phyloP scores from a whole-genome alignment of 352 stramenopile genomes.

The Phytophthora uliginosa region DNA sequence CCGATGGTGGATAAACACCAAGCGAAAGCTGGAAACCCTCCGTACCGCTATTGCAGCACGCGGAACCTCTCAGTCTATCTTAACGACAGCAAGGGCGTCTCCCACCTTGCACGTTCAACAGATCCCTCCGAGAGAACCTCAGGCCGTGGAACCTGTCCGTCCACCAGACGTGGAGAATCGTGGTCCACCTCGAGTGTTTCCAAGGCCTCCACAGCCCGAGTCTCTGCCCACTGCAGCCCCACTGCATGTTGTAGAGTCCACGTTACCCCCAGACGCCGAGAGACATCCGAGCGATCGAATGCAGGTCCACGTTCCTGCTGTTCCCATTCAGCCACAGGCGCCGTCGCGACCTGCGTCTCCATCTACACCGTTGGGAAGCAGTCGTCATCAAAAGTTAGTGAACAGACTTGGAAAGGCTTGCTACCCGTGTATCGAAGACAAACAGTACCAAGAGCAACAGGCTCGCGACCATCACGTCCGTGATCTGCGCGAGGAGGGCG shows the following conservation, averaged over 20 bases:
- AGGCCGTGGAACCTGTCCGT: slow-evolving; percentile 22
- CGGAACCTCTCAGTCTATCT: slow-evolving; percentile 7
- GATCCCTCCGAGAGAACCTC: slow-evolving; percentile 31
- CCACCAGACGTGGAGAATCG: slow-evolving; percentile 22
- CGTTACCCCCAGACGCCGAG: slow-evolving; percentile 25
- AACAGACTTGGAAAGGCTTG: slow-evolving; percentile 54
- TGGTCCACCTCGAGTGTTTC: slow-evolving; percentile 35
- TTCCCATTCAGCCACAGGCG: slow-evolving; percentile 5
- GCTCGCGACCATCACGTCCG: slow-evolving; percentile 56
- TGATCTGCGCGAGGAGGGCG: slow-evolving; percentile 70
- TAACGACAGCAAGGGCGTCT: slow-evolving; percentile 7
- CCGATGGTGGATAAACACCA: slow-evolving; percentile 50
- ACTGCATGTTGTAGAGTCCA: slow-evolving; percentile 35
- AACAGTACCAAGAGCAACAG: slow-evolving; percentile 51
- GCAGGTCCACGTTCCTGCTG: background rate
- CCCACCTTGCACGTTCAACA: slow-evolving; percentile 33
- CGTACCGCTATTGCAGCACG: background rate
- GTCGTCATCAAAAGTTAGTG: slow-evolving; percentile 65
- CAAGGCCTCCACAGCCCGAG: slow-evolving; percentile 3
- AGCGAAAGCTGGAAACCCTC: slow-evolving; percentile 33
- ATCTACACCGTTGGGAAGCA: slow-evolving; percentile 37
- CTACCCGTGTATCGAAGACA: slow-evolving; percentile 49
- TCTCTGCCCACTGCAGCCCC: slow-evolving; percentile 6
- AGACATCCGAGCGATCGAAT: slow-evolving; percentile 19
- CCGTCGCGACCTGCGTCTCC: slow-evolving; percentile 10